A percentile compares a stretch with the other conserved stretches of the same genome.
Evolutionary conservation across 2,329 filamentous ascomycete genomes (phyloP).

Genomic region (Chrysosphaeria jannelii): DNA sequence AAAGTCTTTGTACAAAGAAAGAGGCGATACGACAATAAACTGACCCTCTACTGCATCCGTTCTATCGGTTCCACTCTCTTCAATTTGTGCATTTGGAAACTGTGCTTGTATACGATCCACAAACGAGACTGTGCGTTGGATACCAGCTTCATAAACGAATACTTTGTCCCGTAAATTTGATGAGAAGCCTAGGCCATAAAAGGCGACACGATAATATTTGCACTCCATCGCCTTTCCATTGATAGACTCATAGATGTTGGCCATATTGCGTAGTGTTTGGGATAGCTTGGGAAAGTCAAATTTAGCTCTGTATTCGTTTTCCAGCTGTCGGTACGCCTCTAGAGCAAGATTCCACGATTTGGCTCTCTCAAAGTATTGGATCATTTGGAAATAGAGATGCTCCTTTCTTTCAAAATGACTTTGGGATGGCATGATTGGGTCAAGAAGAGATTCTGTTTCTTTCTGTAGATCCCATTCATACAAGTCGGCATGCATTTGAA

Average conservation of each 20-base stretch:
- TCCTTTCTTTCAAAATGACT: conserved; percentile 82
- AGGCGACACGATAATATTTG: conserved; percentile 76
- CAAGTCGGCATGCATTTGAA: conserved; percentile 71
- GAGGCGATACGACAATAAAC: conserved; percentile 52
- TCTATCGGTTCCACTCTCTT: conserved; percentile 29
- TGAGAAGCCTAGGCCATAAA: conserved; percentile 72
- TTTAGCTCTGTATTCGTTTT: conserved; percentile 69
- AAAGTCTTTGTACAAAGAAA: conserved; percentile 60
- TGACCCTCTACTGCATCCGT: conserved; percentile 65
- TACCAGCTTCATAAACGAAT: conserved; percentile 61
- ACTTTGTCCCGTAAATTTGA: conserved; percentile 58
- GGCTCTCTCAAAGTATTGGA: conserved; percentile 83
- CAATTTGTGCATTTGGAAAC: conserved; percentile 59
- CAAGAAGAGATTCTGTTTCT: conserved; percentile 31
- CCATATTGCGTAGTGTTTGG: conserved; percentile 66
- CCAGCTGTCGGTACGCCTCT: conserved; percentile 67
- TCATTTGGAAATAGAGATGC: conserved; percentile 74
- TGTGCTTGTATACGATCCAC: conserved; percentile 79
- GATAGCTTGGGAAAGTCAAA: conserved; percentile 87
- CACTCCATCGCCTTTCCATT: conserved; percentile 52
- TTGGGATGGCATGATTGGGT: conserved; percentile 56
- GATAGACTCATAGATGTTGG: conserved; percentile 70
- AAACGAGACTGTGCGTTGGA: conserved; percentile 52
- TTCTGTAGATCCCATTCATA: conserved; percentile 67
- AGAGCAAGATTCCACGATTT: conserved; percentile 77